Conservation (phyloP, 306 rosid species). For the Abrus pulchellus region DNA sequence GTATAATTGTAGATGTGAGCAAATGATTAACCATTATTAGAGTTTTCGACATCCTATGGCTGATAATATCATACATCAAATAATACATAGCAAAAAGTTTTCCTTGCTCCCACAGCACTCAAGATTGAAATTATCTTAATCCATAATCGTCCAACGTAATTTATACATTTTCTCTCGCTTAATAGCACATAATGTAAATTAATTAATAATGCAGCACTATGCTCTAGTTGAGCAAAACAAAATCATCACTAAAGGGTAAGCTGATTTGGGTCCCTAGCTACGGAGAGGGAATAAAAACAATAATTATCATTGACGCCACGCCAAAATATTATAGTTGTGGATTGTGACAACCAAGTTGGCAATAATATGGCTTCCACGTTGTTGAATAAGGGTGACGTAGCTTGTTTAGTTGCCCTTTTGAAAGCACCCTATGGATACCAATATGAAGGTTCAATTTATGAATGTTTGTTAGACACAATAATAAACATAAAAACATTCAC, state of each 20-base stretch:
- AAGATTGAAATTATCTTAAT: background rate
- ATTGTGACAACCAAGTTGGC: conserved; percentile 40
- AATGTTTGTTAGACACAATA: no score
- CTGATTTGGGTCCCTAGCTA: background rate
- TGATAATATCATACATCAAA: no score
- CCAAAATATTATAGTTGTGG: background rate
- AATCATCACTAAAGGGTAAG: background rate
- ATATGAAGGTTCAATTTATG: conserved; percentile 25
- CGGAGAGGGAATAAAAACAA: background rate
- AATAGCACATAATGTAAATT: background rate
- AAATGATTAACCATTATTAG: no score
- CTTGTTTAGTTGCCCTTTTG: conserved; percentile 19
- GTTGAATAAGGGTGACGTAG: conserved; percentile 3
- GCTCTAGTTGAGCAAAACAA: background rate
- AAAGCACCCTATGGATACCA: no score
- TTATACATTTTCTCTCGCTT: background rate
- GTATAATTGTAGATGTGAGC: background rate
- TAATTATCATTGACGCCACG: background rate
- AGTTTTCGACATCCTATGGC: no score
- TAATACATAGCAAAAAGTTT: no score
- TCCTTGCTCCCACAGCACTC: background rate
- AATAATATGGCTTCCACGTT: conserved; percentile 46
- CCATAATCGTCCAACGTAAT: background rate
- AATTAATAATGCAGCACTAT: no score
- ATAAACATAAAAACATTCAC: conserved; percentile 52